Evolutionary conservation across 139 green algal species (phyloP).

Genomic region (Chlamydomonas asymmetrica): DNA sequence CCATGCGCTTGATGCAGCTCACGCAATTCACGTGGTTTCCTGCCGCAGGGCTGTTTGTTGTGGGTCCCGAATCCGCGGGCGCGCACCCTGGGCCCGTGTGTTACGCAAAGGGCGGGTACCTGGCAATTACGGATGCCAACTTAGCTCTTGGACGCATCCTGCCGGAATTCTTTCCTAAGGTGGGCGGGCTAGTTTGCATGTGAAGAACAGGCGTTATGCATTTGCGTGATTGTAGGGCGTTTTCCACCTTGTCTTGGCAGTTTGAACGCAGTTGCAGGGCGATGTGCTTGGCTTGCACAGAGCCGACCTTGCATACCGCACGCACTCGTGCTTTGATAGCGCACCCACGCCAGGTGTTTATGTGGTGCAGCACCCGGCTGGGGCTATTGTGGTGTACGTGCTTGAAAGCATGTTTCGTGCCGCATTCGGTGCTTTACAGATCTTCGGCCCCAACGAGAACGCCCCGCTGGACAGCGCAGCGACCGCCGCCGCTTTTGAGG

Average conservation of each 20-base stretch:
- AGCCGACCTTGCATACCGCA: too few relatives aligned
- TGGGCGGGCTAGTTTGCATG: too few relatives aligned
- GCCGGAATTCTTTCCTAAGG: slow-evolving; percentile 91
- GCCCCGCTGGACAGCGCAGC: slow-evolving; percentile 77
- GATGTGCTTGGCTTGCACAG: too few relatives aligned
- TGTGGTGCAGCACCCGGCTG: not conserved
- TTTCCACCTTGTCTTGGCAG: too few relatives aligned
- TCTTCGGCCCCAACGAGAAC: slow-evolving; percentile 84
- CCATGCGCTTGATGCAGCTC: too few relatives aligned
- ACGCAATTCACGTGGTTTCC: too few relatives aligned
- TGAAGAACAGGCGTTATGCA: too few relatives aligned
- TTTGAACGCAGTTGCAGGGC: too few relatives aligned
- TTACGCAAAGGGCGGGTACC: slow-evolving; percentile 90
- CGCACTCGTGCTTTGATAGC: not conserved
- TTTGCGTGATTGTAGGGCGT: not conserved
- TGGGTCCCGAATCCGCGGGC: slow-evolving; percentile 93
- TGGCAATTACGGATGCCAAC: slow-evolving; percentile 97
- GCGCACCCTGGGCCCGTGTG: slow-evolving; percentile 94
- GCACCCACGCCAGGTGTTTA: not conserved
- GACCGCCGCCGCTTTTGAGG: slow-evolving; percentile 53
- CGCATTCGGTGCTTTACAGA: slow-evolving; percentile 84
- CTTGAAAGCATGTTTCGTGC: not conserved
- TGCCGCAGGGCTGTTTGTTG: slow-evolving; percentile 67
- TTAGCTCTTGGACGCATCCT: slow-evolving; percentile 88
- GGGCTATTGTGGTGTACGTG: not conserved